phyloP scores from a whole-genome alignment of 2,329 filamentous ascomycete species.

The Verruconis gallopava region DNA sequence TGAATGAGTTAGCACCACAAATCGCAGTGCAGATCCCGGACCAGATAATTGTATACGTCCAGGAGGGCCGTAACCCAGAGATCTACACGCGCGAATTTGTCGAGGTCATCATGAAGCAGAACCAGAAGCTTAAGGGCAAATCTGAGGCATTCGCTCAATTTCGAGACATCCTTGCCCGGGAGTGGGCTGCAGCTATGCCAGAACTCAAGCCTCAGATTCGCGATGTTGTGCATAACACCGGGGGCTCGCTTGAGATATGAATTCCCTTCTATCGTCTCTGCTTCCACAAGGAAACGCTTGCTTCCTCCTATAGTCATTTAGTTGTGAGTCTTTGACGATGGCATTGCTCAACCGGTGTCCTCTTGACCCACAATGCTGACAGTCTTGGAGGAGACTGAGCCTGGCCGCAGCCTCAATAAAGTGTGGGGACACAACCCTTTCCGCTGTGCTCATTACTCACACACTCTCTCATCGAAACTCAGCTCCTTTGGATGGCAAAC shows the following conservation, averaged over 20 bases:
- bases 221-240: constrained; percentile 30
- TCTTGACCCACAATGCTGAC: no score
- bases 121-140: constrained; percentile 50
- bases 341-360: no score
- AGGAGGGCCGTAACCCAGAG: constrained; percentile 50
- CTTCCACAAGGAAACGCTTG: no score
- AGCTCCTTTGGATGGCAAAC: no score
- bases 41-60: constrained; percentile 51
- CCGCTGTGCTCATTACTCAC: no score
- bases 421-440: no score
- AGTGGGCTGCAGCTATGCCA: constrained; percentile 45
- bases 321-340: no score
- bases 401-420: no score
- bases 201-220: constrained; percentile 42
- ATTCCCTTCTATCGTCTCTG: no score
- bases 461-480: no score
- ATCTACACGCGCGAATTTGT: constrained; percentile 56
- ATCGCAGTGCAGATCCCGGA: constrained; percentile 43
- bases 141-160: constrained; percentile 46
- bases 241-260: constrained; percentile 3
- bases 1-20: constrained; percentile 36
- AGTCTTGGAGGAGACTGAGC: no score
- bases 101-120: constrained; percentile 48
- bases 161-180: constrained; percentile 43
- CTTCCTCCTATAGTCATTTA: no score